Base-by-base conservation (phyloP, 2,329 filamentous ascomycete genomes). In the Fusarium equiseti region DNA sequence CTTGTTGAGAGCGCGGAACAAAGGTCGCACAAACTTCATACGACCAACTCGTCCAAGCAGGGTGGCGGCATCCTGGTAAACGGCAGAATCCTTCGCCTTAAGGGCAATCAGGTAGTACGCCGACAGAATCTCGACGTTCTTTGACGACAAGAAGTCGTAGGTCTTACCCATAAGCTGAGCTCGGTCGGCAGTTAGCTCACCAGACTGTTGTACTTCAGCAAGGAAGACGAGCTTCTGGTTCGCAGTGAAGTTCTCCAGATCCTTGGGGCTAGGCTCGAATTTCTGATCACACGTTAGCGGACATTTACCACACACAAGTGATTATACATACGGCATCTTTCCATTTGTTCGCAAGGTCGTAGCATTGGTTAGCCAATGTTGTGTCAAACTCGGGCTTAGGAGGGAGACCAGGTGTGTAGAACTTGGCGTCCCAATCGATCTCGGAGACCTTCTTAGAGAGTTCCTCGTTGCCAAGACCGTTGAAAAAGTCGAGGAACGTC, bases 21-120 rank as follows among this genome's bases (percentile, higher is more conserved):
- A 82, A 24, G 95, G 94, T 50, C 95, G 86, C 63, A 98, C 95
- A 80, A 95, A 98, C 87, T 98, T 98, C 96, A 99, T 98, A 61
- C 96, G 86, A 15, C 96, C 96, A 26, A 98, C 94, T 55, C 87
- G 86, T 32, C 93, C 92, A 42, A 98, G 84, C 59, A 98, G 84
- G 63, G 92, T 88, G 2, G 91, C 90, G 1, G 93, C 89, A 3
- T 91, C 90, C 64, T 88, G 78, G 75, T 95, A 93, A 40, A 92
- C 88, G 61, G 85, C 87, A 54, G 86, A 80, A 74, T 94, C 92
- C 61, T 90, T 88, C 15, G 93, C 92, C 74, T 88, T 88, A 76
- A 99, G 86, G 2, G 93, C 93, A 35, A 98, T 88, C 57, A 89
- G 88, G 76, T 93, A 92, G 81, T 93, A 98, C 2, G 95, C 88